A percentile compares a stretch with the other conserved stretches of the same genome.
Evolutionary conservation across 148 eudicot species (phyloP).

Genomic region (Camellia lanceoleosa): DNA sequence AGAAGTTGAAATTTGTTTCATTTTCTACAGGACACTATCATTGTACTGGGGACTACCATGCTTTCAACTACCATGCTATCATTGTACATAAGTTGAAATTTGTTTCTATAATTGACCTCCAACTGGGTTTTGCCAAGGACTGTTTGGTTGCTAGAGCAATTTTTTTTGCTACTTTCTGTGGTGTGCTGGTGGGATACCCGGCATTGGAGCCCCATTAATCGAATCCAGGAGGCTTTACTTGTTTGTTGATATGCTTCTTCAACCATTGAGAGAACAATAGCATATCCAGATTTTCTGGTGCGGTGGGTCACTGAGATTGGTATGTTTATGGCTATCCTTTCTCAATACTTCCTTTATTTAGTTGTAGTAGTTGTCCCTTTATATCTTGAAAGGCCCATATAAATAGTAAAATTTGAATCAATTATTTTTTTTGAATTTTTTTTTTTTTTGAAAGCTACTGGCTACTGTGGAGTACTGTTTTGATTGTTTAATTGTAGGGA

Average conservation of each 20-base stretch:
- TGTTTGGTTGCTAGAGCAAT: neutral
- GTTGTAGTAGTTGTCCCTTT: neutral
- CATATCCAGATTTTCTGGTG: neutral
- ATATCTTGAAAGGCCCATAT: neutral
- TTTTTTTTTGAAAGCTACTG: no score
- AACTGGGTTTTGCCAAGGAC: neutral
- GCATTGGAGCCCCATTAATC: neutral
- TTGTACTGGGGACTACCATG: slow-evolving; percentile 15
- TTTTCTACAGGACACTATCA: slow-evolving; percentile 6
- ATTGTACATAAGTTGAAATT: neutral
- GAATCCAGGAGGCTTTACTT: neutral
- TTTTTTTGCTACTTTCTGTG: neutral
- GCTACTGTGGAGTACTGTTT: neutral
- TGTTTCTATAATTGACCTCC: neutral
- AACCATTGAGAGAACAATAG: slow-evolving; percentile 3
- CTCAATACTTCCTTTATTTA: neutral
- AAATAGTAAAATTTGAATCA: neutral
- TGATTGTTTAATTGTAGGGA: neutral
- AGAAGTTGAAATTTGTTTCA: neutral
- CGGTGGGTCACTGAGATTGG: slow-evolving; percentile 16
- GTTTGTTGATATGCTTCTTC: neutral
- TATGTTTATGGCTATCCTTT: neutral
- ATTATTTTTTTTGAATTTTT: no score
- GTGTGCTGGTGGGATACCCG: slow-evolving; percentile 16
- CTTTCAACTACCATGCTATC: slow-evolving; percentile 12